Evolutionary conservation across 805 yeast species (phyloP), one percentile per base, ranked within the genome.

Genomic region (Myxozyma vanderwaltii): DNA sequence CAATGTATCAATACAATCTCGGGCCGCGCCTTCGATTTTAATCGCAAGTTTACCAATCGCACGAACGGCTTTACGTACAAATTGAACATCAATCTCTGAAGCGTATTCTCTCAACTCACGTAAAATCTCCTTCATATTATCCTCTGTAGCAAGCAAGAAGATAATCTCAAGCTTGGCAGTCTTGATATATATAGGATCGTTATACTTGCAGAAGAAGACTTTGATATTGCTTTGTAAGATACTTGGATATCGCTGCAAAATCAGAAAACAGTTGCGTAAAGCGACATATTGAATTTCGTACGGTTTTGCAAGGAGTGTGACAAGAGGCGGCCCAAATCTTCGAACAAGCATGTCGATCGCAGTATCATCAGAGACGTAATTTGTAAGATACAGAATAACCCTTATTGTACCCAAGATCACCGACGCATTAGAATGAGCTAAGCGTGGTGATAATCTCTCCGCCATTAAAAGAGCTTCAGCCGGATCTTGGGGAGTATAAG

Each of bases 21-120:
- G 74, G 0, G 91, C 85, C 0, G 88, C 83, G 7, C 72, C 71
- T 26, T 83, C 84, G 15, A 90, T 73, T 68, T 89, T 89, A 27
- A 91, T 84, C 0, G 97, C 96, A 21, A 92, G 75, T 68, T 91
- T 89, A 1, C 97, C 97, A 62, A 92, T 84, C 0, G 96, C 96
- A 59, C 96, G 76, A 2, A 92, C 84, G 0, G 97, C 91, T 68
- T 90, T 88, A 56, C 96, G 77, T 1, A 91, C 89, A 86, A 91
- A 89, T 58, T 87, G 86, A 24, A 85, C 81, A 72, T 91, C 97
- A 13, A 89, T 85, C 68, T 89, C 96, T 0, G 90, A 82, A 3
- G 96, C 95, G 72, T 91, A 91, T 67, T 88, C 96, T 63, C 84
- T 86, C 53, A 91, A 73, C 70, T 91, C 98, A 17, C 82, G 75